phyloP scores from a whole-genome alignment of 768 basidiomycete species.

The Artomyces pyxidatus region DNA sequence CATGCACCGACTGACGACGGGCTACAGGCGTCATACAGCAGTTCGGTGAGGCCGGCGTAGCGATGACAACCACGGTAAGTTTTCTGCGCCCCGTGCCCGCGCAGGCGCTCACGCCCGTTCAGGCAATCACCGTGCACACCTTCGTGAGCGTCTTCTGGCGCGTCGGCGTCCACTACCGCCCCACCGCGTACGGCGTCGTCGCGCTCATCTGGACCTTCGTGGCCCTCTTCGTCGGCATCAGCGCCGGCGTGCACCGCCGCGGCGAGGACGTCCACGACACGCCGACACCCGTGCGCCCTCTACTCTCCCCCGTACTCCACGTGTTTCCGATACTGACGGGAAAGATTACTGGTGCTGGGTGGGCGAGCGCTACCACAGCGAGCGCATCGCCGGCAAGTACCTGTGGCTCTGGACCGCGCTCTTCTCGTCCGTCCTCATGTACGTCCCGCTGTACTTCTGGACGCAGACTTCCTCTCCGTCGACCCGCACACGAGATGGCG shows the following conservation, averaged over 20 bases:
- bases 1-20: not conserved
- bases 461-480: conserved; percentile 27
- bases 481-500: conserved; percentile 28
- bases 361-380: conserved; percentile 20
- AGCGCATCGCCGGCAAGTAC: conserved; percentile 35
- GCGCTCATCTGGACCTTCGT: not conserved
- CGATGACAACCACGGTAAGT: conserved; percentile 31
- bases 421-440: conserved; percentile 25
- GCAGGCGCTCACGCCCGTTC: conserved; percentile 11
- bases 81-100: not conserved
- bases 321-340: not conserved
- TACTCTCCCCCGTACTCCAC: not conserved
- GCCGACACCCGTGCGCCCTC: not conserved
- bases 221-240: conserved; percentile 28
- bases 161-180: conserved; percentile 21
- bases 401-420: conserved; percentile 40
- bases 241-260: not conserved
- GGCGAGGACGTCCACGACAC: conserved; percentile 12
- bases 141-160: conserved; percentile 29
- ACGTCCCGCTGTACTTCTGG: conserved; percentile 31
- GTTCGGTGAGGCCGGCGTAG: conserved; percentile 33
- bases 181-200: conserved; percentile 12
- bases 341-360: conserved; percentile 12
- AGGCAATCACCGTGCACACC: conserved; percentile 28
- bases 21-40: conserved; percentile 29